Conservation (phyloP, 805 yeast species). For the Schizosaccharomyces japonicus region DNA sequence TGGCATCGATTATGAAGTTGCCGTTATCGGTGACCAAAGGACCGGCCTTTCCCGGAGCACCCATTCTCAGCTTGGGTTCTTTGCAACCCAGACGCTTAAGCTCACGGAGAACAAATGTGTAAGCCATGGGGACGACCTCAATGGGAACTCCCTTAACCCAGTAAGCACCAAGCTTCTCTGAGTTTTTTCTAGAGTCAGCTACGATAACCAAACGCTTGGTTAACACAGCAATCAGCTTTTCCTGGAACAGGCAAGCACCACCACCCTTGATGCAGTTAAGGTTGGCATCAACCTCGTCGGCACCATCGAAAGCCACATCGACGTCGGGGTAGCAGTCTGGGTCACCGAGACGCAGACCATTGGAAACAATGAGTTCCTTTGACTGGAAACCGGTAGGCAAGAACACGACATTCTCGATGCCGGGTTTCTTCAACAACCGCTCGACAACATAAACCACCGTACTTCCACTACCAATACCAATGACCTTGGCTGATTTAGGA, state of each 20-base stretch:
- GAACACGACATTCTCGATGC: conserved; percentile 34
- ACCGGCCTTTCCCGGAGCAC: conserved; percentile 84
- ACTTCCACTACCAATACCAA: conserved; percentile 92
- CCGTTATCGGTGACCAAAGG: conserved; percentile 91
- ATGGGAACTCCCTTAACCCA: conserved; percentile 91
- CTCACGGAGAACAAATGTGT: conserved; percentile 47
- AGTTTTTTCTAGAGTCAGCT: conserved; percentile 75
- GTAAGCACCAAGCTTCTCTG: conserved; percentile 43
- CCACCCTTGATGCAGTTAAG: conserved; percentile 92
- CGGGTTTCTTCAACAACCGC: conserved; percentile 46
- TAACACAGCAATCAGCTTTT: conserved; percentile 70
- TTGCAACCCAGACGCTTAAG: conserved; percentile 40
- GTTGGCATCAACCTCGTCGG: conserved; percentile 73
- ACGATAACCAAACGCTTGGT: conserved; percentile 60
- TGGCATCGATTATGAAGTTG: conserved; percentile 78
- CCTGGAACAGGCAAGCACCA: conserved; percentile 93
- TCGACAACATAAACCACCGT: conserved; percentile 96
- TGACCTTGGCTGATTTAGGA: conserved; percentile 39
- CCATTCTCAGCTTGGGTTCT: conserved; percentile 47
- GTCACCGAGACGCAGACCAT: conserved; percentile 54
- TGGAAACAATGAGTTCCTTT: conserved; percentile 57
- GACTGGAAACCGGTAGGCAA: conserved; percentile 95
- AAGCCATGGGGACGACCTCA: conserved; percentile 78
- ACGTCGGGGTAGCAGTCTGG: conserved; percentile 50
- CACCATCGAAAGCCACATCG: conserved; percentile 94